Conservation (phyloP, 2,329 filamentous ascomycete genomes). For the Alternaria triticina region DNA sequence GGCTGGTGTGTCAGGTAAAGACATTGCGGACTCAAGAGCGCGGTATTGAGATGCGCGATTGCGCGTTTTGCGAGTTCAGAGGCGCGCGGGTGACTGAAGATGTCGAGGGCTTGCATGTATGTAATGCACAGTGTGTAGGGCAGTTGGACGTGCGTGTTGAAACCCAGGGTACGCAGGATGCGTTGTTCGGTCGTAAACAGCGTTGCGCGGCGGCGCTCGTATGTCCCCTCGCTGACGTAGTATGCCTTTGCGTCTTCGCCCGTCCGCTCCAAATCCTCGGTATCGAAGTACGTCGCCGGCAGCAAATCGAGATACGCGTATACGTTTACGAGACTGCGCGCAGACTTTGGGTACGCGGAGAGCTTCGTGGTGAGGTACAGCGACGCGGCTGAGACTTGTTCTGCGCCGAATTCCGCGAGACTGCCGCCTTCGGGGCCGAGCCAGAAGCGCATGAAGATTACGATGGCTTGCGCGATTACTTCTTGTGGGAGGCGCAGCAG, state of each 20-base stretch:
- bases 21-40: conserved; percentile 84
- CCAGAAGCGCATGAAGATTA: conserved; percentile 84
- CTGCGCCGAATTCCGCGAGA: conserved; percentile 57
- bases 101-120: conserved; percentile 88
- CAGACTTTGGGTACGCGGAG: conserved; percentile 75
- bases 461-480: conserved; percentile 82
- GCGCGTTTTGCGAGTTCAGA: conserved; percentile 67
- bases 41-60: conserved; percentile 83
- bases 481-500: conserved; percentile 85
- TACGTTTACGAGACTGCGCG: conserved; percentile 82
- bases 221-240: conserved; percentile 76
- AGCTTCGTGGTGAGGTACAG: conserved; percentile 85
- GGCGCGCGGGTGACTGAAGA: conserved; percentile 55
- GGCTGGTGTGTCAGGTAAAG: conserved; percentile 94
- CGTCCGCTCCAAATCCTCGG: conserved; percentile 25
- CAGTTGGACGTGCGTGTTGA: conserved; percentile 82
- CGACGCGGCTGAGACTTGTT: conserved; percentile 81
- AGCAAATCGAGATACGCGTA: conserved; percentile 79
- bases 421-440: conserved; percentile 62
- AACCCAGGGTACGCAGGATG: conserved; percentile 77
- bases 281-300: conserved; percentile 62
- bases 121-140: conserved; percentile 88
- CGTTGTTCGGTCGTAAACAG: conserved; percentile 78
- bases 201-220: conserved; percentile 65
- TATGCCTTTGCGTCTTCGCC: conserved; percentile 32